Evolutionary conservation across 1,284 basidiomycete genomes (phyloP).

Genomic region (Caloboletus inedulis): DNA sequence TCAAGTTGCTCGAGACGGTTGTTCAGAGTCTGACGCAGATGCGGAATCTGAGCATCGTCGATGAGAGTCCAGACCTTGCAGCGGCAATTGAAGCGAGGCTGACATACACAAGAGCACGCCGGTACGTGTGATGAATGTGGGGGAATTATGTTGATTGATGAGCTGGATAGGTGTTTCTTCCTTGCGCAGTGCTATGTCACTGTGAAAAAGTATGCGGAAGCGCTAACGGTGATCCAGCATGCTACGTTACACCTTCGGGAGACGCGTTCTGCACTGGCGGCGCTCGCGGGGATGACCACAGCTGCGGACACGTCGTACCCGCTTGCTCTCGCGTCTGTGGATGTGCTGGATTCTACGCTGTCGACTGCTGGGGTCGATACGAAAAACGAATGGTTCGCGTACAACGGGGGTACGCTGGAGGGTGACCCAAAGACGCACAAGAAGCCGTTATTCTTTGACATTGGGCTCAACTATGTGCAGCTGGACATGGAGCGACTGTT

Average conservation of each 20-base stretch:
- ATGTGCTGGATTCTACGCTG: conserved; percentile 50
- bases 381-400: conserved; percentile 79
- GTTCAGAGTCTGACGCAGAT: conserved; percentile 83
- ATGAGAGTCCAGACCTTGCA: conserved; percentile 81
- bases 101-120: conserved; percentile 69
- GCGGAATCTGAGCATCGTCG: conserved; percentile 78
- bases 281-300: conserved; percentile 41
- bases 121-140: conserved; percentile 42
- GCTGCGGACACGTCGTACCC: conserved; percentile 51
- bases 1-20: conserved; percentile 85
- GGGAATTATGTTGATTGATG: not conserved
- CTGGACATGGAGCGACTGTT: conserved; percentile 77
- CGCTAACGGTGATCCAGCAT: conserved; percentile 65
- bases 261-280: conserved; percentile 49
- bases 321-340: conserved; percentile 44
- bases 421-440: conserved; percentile 51
- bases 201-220: conserved; percentile 68
- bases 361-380: conserved; percentile 49
- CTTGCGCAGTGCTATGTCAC: conserved; percentile 69
- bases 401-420: conserved; percentile 60
- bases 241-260: conserved; percentile 70
- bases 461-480: conserved; percentile 90
- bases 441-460: conserved; percentile 90
- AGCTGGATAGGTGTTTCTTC: conserved; percentile 55
- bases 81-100: conserved; percentile 73